Evolutionary conservation across 208 protist genomes (phyloP), one percentile per base, ranked within the genome.

Genomic region (Trypanosoma scelopori): DNA sequence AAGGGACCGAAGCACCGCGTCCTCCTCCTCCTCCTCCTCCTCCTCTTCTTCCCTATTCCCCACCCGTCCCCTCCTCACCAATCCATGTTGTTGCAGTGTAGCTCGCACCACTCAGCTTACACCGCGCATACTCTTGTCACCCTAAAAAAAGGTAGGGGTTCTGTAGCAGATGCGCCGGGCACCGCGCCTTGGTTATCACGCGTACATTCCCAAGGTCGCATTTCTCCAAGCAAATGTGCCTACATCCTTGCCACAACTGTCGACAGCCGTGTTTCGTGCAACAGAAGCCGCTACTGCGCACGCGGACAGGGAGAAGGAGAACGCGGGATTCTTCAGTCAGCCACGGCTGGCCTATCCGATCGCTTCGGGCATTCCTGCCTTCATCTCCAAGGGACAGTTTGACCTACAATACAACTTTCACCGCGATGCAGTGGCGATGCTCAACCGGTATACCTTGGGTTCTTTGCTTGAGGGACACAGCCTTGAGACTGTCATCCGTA

Each of bases 371-470:
- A 76, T 95, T 42, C 75, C 84, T 1, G 86, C 84, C 22, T 69
- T 95, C 30, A 61, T 92, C 55, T 83, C 82, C 5, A 81, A 74
- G 51, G 30, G 56, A 20, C 86, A 92, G 67, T 92, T 95, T 62
- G 78, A 87, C 27, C 22, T 91, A 16, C 86, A 92, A 74, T 91
- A 91, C 69, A 56, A 89, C 41, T 90, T 95, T 56, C 89, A 95
- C 69, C 81, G 78, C 41, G 89, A 91, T 63, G 82, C 80, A 30
- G 86, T 95, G 39, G 69, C 82, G 23, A 78, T 69, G 12, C 81
- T 95, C 18, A 95, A 95, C 65, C 52, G 30, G 18, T 82, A 90
- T 62, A 91, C 89, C 0, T 57, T 95, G 22, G 89, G 89, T 5
- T 82, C 79, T 22, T 74, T 81, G 50, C 69, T 95, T 35, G 89